Conservation (phyloP, 495 filamentous ascomycete species). For the Xylaria telfairii region DNA sequence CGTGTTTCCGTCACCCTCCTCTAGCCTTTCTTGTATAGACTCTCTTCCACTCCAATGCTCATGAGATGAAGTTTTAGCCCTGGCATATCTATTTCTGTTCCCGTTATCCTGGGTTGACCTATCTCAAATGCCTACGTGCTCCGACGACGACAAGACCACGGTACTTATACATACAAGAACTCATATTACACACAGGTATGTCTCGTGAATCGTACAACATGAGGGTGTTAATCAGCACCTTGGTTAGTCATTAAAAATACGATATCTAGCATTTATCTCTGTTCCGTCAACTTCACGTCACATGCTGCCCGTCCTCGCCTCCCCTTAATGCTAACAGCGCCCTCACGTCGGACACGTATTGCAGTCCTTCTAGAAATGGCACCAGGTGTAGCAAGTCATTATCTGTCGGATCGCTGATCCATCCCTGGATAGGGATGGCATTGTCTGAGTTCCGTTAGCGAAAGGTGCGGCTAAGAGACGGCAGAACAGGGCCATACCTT, state of each 20-base stretch:
- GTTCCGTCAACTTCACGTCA: slow-evolving; percentile 16
- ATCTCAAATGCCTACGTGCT: background rate
- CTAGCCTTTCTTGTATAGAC: background rate
- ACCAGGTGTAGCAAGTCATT: slow-evolving; percentile 89
- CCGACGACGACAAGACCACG: background rate
- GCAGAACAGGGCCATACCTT: slow-evolving; percentile 65
- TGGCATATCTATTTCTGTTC: background rate
- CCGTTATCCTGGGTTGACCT: background rate
- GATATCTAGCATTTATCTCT: slow-evolving; percentile 27
- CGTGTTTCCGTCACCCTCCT: background rate
- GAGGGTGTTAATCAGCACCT: background rate
- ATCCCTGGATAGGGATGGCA: slow-evolving; percentile 90
- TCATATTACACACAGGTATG: background rate
- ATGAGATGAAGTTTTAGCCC: background rate
- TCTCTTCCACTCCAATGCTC: background rate
- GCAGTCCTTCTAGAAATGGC: slow-evolving; percentile 91
- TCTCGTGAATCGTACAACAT: background rate
- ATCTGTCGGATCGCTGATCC: slow-evolving; percentile 91
- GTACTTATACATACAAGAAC: background rate
- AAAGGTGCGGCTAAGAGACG: slow-evolving; percentile 9
- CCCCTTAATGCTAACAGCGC: slow-evolving; percentile 85
- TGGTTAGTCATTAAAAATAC: slow-evolving; percentile 27
- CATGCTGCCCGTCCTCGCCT: slow-evolving; percentile 71
- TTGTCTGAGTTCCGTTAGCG: slow-evolving; percentile 68
- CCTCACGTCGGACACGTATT: slow-evolving; percentile 94